A percentile compares a stretch with the other conserved stretches of the same genome.
These are phyloP conservation scores for Wallacemonas rigidus DNA, from an alignment of 208 protist species.

Conservation along the genomic window DNA sequence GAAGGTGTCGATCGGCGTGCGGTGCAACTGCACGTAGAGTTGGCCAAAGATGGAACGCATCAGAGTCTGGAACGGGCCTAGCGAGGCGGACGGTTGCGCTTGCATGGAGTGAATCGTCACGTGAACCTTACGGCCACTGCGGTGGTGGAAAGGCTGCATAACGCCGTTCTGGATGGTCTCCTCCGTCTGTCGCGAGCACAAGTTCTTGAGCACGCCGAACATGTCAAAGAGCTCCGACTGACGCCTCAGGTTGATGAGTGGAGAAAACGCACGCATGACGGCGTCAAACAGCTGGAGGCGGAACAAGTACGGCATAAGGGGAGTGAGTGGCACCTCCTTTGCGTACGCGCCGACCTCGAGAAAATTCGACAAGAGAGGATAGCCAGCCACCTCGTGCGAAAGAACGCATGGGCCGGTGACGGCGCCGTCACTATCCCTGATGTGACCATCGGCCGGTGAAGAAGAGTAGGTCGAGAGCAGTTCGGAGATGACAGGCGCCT, in stretches of 20 bases:
- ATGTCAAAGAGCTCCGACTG: conserved; percentile 81
- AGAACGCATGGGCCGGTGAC: conserved; percentile 24
- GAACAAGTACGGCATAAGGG: conserved; percentile 68
- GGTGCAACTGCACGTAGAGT: conserved; percentile 84
- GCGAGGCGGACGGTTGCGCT: conserved; percentile 54
- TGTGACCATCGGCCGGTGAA: neutral
- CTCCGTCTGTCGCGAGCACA: conserved; percentile 71
- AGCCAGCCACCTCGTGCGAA: conserved; percentile 72
- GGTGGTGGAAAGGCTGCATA: conserved; percentile 81
- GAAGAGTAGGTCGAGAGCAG: neutral
- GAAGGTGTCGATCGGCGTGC: conserved; percentile 65
- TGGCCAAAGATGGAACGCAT: conserved; percentile 88
- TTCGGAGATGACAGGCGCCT: neutral
- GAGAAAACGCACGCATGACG: conserved; percentile 67
- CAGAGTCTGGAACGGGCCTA: conserved; percentile 68
- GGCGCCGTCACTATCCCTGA: conserved; percentile 11
- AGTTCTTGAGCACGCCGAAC: conserved; percentile 75
- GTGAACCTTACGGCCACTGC: conserved; percentile 57
- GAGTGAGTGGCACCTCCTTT: conserved; percentile 49
- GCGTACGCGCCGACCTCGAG: conserved; percentile 57
- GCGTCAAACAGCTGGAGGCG: conserved; percentile 76
- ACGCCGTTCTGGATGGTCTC: conserved; percentile 77
- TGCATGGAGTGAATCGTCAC: conserved; percentile 91
- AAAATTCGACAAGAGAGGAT: conserved; percentile 49
- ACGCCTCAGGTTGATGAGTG: conserved; percentile 75